These are phyloP conservation scores for Aquilaria yunnanensis DNA, from an alignment of 345 rosid species.

Conservation along the genomic window DNA sequence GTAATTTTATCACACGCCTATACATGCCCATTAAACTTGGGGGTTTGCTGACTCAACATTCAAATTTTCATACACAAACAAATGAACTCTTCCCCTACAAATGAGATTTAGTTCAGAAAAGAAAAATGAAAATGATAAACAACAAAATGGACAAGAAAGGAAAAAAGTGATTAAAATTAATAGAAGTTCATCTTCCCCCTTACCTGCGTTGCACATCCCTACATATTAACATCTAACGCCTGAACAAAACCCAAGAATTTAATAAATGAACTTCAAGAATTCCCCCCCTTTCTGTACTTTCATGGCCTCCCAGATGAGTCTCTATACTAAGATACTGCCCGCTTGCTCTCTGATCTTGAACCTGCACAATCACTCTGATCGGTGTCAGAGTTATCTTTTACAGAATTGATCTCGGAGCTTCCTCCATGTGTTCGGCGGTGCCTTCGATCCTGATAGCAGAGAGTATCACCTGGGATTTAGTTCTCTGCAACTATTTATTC, in stretches of 20 bases:
- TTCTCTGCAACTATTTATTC: neutral
- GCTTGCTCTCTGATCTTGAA: constrained; percentile 63
- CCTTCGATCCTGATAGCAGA: constrained; percentile 61
- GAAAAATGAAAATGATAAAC: neutral
- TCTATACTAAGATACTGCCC: constrained; percentile 10
- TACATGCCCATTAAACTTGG: constrained; percentile 18
- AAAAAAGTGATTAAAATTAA: neutral
- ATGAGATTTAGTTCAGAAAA: neutral
- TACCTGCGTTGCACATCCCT: constrained; percentile 21
- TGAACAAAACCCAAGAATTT: constrained; percentile 17
- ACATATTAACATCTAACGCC: constrained; percentile 30
- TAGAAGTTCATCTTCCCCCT: constrained; percentile 12
- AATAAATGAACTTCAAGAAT: constrained; percentile 11
- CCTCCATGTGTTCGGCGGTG: constrained; percentile 57
- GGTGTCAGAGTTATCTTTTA: constrained; percentile 69
- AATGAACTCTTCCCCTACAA: constrained; percentile 28
- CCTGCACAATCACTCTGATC: constrained; percentile 51
- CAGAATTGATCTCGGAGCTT: constrained; percentile 67
- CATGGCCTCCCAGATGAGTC: neutral
- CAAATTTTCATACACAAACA: constrained; percentile 24
- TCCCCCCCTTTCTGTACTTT: constrained; percentile 1
- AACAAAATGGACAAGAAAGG: neutral
- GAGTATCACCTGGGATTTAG: constrained; percentile 2
- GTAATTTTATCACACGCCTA: constrained; percentile 30
- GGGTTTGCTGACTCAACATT: constrained; percentile 14